Evolutionary conservation across 2,329 filamentous ascomycete species (phyloP), one percentile per base, ranked within the genome.

Genomic region (Chaetomiaceae sp.): DNA sequence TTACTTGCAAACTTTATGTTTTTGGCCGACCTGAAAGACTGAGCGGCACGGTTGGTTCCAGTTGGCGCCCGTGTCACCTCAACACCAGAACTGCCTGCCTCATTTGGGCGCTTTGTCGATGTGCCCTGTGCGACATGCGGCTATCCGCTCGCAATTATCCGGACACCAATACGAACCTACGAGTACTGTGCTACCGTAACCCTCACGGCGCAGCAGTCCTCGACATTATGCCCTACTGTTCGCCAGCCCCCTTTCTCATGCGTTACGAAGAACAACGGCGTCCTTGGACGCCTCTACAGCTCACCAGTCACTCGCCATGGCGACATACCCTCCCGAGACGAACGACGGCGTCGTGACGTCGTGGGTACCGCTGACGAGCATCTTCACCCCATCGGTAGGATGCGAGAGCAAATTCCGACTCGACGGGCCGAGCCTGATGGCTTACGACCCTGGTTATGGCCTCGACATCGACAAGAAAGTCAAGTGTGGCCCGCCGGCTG

Each of bases 391-490:
- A 7, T 37, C 33, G 3, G 17, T 37, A 4, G 41, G 41, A 29
- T 37, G 41, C 22, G 41, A 37, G 34, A 43, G 33, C 34, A 43
- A 43, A 18, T 37, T 30, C 24, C 33, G 41, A 7, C 41, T 43
- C 24, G 18, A 43, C 24, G 41, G 41, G 33, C 24, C 18, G 22
- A 43, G 41, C 24, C 41, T 43, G 12, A 33, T 43, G 12, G 41
- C 40, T 20, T 42, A 42, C n/a, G 40, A 42, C 32, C 40, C 30
- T 1, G 40, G 32, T 10, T 42, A 42, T 11, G 40, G 40, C 40
- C 40, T 42, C 15, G 40, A 42, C 32, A 42, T 42, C 22, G 40
- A 42, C 32, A 8, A 20, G 3, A 35, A 6, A 26, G 40, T 42
- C 10, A 42, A 42, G 18, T 42, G 40, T 22, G 20, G 10, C 11